Percentiles rank a stretch among this genome's conserved stretches.
phyloP scores from a whole-genome alignment of 139 green algal species.

The Chlorella sp. region DNA sequence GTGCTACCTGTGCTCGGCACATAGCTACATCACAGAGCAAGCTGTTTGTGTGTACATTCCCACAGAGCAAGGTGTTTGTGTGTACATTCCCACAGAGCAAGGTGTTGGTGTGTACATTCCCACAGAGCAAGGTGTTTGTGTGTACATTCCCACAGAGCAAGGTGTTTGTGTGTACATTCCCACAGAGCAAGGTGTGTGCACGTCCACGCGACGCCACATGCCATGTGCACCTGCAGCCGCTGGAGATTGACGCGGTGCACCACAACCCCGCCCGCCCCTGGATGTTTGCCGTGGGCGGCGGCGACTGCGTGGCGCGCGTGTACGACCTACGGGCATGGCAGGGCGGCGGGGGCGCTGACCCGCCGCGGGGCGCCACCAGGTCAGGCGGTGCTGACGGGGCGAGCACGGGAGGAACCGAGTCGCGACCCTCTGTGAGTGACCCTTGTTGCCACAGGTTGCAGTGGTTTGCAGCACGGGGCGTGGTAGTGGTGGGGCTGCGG shows the following conservation, averaged over 20 bases:
- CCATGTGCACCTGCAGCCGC: not conserved
- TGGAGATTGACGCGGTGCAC: slow-evolving; percentile 12
- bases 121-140: not conserved
- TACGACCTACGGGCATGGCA: not conserved
- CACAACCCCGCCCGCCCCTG: slow-evolving; percentile 13
- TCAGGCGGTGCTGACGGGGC: no score
- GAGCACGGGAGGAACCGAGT: no score
- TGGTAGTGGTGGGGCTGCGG: no score
- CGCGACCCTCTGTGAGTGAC: no score
- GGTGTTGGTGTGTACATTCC: not conserved
- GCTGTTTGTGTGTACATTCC: no score
- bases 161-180: not conserved
- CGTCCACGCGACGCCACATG: not conserved
- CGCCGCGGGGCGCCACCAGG: no score
- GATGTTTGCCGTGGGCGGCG: slow-evolving; percentile 15
- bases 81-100: not conserved
- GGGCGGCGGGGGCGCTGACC: no score
- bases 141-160: not conserved
- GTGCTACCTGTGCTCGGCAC: no score
- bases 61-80: no score
- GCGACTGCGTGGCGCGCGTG: not conserved
- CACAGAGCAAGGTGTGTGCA: not conserved
- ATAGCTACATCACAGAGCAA: no score
- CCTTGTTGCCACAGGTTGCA: no score
- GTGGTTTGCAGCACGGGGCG: no score